Base-by-base conservation (phyloP, 805 yeast species). In the Zygosaccharomyces bailii region DNA sequence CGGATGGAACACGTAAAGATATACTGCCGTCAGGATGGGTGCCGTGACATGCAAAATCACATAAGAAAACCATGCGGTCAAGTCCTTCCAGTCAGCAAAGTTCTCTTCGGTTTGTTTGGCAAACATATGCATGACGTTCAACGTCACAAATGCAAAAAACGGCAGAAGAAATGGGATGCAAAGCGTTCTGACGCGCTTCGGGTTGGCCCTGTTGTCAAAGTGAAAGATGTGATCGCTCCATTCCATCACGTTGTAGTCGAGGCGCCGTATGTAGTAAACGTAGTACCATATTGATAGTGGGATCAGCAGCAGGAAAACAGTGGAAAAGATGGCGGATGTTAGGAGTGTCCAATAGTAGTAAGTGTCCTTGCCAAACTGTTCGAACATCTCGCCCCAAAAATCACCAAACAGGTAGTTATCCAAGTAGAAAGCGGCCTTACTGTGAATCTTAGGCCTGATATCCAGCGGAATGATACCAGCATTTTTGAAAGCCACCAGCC, bases 1-100 rank as follows among this genome's bases (percentile, higher is more conserved):
- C 1, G 80, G 72, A 42, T 81, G 85, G 70, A 80, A 82, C 8
- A 80, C 73, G 56, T 82, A 81, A 11, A 83, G 65, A 67, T 82
- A 83, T 14, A 78, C 70, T 1, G 82, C 78, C 0, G 84, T 78
- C 49, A 80, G 60, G 5, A 82, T 73, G 1, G 88, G 86, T 4
- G 74, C 77, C 19, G 76, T 68, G 31, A 82, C 69, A 60, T 83
- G 88, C 30, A 78, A 69, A 16, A 82, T 57, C 9, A 82, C 86
- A 55, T 82, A 81, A 27, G 78, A 76, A 34, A 73, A 60, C 84
- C 86, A 79, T 1, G 87, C 81, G 21, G 72, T 47, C 7, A 80
- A 50, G 60, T 82, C 86, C 51, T 74, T 73, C 10, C 61, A 52
- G 6, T 72, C 68, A 39, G 70, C 61, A 39, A 74, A 66, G 14